These are phyloP conservation scores for Musa troglodytarum DNA, from an alignment of 176 grass and related monocot genomes.

Conservation along the genomic window DNA sequence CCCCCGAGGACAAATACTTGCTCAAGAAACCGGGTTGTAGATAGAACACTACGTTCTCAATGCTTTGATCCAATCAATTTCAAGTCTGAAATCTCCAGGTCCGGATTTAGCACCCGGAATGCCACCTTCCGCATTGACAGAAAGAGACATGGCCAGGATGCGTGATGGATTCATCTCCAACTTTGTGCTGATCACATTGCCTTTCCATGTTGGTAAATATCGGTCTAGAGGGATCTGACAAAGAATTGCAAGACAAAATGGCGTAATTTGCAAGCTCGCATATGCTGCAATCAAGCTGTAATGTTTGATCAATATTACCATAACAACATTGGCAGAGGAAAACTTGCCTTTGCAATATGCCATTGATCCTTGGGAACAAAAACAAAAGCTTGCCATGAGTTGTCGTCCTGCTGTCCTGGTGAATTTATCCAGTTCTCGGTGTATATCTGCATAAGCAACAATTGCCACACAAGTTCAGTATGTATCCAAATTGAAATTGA, in stretches of 20 bases:
- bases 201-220: slow-evolving; percentile 83
- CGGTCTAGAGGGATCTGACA: slow-evolving; percentile 62
- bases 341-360: slow-evolving; percentile 66
- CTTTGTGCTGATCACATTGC: slow-evolving; percentile 58
- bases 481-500: background rate
- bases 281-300: background rate
- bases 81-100: slow-evolving; percentile 64
- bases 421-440: slow-evolving; percentile 97
- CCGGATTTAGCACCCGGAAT: slow-evolving; percentile 71
- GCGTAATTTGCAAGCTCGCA: background rate
- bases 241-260: background rate
- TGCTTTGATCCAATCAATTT: slow-evolving; percentile 94
- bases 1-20: background rate
- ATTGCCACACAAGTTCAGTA: background rate
- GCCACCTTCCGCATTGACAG: slow-evolving; percentile 69
- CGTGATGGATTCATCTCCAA: slow-evolving; percentile 92
- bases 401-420: slow-evolving; percentile 84
- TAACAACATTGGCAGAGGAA: background rate
- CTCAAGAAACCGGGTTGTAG: background rate
- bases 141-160: slow-evolving; percentile 75
- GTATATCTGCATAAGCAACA: slow-evolving; percentile 57
- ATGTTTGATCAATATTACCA: background rate
- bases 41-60: slow-evolving; percentile 29
- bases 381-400: slow-evolving; percentile 94
- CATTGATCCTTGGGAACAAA: slow-evolving; percentile 48